Percentiles rank a stretch among this genome's conserved stretches.
phyloP scores from a whole-genome alignment of 1,284 basidiomycete genomes.

The Leucocoprinus gongylophorus region DNA sequence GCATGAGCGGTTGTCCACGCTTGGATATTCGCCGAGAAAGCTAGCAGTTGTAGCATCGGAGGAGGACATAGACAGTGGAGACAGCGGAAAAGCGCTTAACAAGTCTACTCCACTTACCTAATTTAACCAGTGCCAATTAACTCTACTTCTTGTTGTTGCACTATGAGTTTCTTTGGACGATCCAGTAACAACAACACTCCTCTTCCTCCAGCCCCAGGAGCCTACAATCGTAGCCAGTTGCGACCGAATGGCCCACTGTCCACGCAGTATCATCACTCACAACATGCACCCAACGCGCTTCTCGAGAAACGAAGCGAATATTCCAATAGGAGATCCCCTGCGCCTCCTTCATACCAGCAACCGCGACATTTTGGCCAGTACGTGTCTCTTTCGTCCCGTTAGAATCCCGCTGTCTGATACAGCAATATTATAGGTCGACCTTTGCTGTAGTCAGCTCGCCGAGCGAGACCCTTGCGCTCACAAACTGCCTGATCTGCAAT shows the following conservation, averaged over 20 bases:
- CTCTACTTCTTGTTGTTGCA: conserved; percentile 7
- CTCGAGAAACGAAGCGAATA: conserved; percentile 46
- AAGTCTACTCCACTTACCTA: conserved; percentile 8
- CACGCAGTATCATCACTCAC: conserved; percentile 35
- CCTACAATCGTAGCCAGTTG: conserved; percentile 22
- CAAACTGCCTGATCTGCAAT: conserved; percentile 79
- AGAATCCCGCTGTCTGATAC: background rate
- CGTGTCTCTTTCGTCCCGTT: conserved; percentile 16
- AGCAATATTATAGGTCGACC: conserved; percentile 26
- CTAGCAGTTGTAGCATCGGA: conserved; percentile 8
- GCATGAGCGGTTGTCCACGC: conserved; percentile 55
- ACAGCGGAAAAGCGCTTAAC: conserved; percentile 4
- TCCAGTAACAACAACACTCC: conserved; percentile 30
- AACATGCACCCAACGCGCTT: conserved; percentile 33
- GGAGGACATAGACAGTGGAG: background rate
- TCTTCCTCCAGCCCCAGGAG: conserved; percentile 41
- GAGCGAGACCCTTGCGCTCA: conserved; percentile 62
- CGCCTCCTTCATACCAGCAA: conserved; percentile 16
- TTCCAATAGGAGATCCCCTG: conserved; percentile 37
- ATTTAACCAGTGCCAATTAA: background rate
- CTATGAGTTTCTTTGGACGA: conserved; percentile 26
- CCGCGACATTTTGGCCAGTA: conserved; percentile 35
- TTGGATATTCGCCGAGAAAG: conserved; percentile 32
- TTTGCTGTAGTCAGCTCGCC: conserved; percentile 54
- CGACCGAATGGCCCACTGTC: conserved; percentile 27